These are phyloP conservation scores for Cochlearia excelsa DNA, from an alignment of 345 rosid species.

Conservation along the genomic window DNA sequence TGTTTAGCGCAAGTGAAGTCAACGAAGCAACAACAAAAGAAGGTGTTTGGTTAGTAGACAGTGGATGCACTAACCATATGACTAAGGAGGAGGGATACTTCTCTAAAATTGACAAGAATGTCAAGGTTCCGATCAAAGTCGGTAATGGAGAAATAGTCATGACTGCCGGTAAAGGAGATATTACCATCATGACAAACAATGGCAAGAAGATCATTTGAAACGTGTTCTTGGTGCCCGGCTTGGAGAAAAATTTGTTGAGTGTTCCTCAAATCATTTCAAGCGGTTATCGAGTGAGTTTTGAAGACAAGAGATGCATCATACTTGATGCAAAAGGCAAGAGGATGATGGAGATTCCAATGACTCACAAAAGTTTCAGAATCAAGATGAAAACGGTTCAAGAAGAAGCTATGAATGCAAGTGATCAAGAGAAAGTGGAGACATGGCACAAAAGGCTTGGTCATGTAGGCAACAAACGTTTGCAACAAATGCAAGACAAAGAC, in stretches of 20 bases:
- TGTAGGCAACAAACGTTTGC: no score
- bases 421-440: no score
- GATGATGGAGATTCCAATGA: no score
- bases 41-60: background rate
- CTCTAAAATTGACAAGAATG: background rate
- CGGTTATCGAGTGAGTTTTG: background rate
- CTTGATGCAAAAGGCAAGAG: no score
- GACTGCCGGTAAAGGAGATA: background rate
- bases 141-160: background rate
- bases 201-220: background rate
- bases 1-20: background rate
- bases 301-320: no score
- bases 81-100: background rate
- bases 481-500: background rate
- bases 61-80: background rate
- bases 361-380: no score
- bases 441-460: no score
- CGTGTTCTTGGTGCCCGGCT: conserved; percentile 3
- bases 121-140: background rate
- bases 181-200: background rate
- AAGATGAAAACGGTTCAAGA: no score
- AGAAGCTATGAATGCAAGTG: no score
- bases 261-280: no score
- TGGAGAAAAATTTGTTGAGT: no score
- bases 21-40: background rate